Percentiles rank a stretch among this genome's conserved stretches.
These are phyloP conservation scores for Albophoma yamanashiensis DNA, from an alignment of 2,329 filamentous ascomycete genomes.

Conservation along the genomic window DNA sequence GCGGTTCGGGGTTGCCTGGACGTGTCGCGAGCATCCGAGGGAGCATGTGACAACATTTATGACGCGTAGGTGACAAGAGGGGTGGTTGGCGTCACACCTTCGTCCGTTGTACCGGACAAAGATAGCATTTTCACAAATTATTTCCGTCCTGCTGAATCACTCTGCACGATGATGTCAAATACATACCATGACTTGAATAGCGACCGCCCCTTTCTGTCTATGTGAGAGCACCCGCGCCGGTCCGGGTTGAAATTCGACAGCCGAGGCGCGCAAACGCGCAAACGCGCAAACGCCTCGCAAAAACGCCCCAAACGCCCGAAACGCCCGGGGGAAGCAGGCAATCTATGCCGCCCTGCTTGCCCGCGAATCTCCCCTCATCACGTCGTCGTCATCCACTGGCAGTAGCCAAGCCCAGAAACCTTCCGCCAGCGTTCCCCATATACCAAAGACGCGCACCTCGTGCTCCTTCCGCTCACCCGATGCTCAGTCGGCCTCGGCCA, in stretches of 20 bases:
- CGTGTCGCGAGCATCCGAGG: not conserved
- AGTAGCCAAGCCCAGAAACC: not conserved
- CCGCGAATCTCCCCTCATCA: not conserved
- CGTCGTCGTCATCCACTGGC: not conserved
- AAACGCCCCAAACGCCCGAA: too few relatives aligned
- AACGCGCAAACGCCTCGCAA: not conserved
- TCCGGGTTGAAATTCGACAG: not conserved
- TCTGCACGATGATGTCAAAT: not conserved
- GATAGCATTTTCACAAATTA: not conserved
- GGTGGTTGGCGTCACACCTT: not conserved
- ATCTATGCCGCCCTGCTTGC: not conserved
- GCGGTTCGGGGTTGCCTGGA: not conserved
- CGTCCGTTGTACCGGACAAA: not conserved
- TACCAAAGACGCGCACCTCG: not conserved
- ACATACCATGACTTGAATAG: not conserved
- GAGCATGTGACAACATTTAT: not conserved
- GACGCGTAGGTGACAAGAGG: not conserved
- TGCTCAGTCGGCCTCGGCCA: constrained; percentile 64
- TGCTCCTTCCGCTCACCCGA: not conserved
- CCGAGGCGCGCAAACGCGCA: not conserved
- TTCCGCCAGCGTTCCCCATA: not conserved
- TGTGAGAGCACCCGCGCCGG: not conserved
- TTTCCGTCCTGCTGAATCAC: not conserved
- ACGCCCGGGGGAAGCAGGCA: not conserved
- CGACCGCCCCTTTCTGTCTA: not conserved